These are phyloP conservation scores for Saturnispora kantuleensis DNA, from an alignment of 805 yeast species.

Conservation along the genomic window DNA sequence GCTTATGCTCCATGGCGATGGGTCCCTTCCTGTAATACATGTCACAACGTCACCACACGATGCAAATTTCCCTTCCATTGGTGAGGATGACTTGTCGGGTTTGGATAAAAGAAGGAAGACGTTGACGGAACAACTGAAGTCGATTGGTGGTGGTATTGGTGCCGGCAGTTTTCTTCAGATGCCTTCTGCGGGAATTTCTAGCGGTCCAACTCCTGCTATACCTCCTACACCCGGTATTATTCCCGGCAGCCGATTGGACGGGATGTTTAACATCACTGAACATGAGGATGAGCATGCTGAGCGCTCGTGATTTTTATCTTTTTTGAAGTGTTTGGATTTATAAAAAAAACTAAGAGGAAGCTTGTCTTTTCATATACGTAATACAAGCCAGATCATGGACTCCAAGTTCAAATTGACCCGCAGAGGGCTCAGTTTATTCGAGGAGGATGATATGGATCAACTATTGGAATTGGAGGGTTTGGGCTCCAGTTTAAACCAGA, in stretches of 20 bases:
- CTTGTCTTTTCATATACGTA: too few species aligned
- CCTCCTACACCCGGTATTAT: constrained; percentile 14
- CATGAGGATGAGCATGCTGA: background rate
- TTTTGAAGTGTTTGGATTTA: background rate
- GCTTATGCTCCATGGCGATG: background rate
- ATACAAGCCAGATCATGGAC: too few species aligned
- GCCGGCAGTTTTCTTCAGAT: background rate
- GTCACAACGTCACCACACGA: too few species aligned
- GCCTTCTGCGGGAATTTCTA: background rate
- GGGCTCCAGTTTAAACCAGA: constrained; percentile 18
- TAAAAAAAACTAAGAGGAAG: background rate
- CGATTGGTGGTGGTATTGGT: constrained; percentile 2
- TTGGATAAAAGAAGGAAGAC: constrained; percentile 11
- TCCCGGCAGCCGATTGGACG: constrained; percentile 11
- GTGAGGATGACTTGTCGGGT: background rate
- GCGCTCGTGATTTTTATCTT: background rate
- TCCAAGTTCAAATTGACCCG: constrained; percentile 1
- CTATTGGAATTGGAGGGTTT: background rate
- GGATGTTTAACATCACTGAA: constrained; percentile 6
- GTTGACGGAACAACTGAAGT: constrained; percentile 10
- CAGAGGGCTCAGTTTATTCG: constrained; percentile 7
- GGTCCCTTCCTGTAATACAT: too few species aligned
- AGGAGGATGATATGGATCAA: constrained; percentile 6
- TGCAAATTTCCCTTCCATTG: background rate
- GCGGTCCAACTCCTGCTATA: background rate